Percentiles rank a stretch among this genome's conserved stretches.
These are phyloP conservation scores for Anisodus acutangulus DNA, from an alignment of 257 asterid genomes.

Conservation along the genomic window DNA sequence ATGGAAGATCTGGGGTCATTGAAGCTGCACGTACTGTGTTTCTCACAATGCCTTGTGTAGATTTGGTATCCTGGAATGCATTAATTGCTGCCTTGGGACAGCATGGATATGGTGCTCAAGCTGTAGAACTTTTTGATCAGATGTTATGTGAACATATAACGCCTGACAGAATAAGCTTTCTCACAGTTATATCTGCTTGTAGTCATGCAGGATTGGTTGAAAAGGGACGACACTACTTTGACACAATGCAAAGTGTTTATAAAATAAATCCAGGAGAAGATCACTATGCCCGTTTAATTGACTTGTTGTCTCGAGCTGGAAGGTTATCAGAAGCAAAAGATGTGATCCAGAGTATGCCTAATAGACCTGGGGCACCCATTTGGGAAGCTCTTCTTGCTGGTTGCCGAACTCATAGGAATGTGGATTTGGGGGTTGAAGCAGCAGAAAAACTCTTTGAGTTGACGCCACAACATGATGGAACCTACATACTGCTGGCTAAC, in stretches of 20 bases:
- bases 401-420: conserved; percentile 61
- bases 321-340: conserved; percentile 56
- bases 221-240: conserved; percentile 54
- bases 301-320: conserved; percentile 67
- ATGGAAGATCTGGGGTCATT: conserved; percentile 67
- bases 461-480: conserved; percentile 72
- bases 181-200: conserved; percentile 70
- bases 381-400: conserved; percentile 83
- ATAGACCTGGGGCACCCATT: conserved; percentile 62
- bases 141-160: conserved; percentile 62
- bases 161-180: conserved; percentile 73
- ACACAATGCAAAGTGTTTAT: conserved; percentile 49
- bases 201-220: conserved; percentile 73
- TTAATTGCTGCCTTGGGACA: conserved; percentile 77
- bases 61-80: conserved; percentile 79
- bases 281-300: conserved; percentile 71
- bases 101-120: conserved; percentile 64
- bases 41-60: conserved; percentile 59
- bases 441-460: conserved; percentile 64
- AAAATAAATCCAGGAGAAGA: conserved; percentile 70
- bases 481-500: conserved; percentile 70
- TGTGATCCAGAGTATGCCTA: conserved; percentile 58
- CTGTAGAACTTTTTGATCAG: conserved; percentile 54
- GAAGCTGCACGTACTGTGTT: conserved; percentile 55
- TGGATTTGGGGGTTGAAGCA: conserved; percentile 65